Evolutionary conservation across 257 asterid genomes (phyloP), one percentile per base, ranked within the genome.

Genomic region (Echium plantagineum): DNA sequence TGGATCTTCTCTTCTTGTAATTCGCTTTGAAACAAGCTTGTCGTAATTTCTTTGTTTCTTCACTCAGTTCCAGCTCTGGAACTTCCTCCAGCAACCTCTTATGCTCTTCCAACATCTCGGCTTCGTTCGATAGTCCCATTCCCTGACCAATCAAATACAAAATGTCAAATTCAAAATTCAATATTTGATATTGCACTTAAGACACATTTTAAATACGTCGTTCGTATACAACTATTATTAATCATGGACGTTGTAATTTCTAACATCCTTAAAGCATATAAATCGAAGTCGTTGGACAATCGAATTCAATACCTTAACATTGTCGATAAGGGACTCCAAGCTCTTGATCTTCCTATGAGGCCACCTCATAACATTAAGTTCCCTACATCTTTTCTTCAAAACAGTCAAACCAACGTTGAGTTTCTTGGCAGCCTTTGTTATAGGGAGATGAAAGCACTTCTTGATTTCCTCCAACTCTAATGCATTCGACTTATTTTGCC

Each of bases 1-100:
- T 57, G 42, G 91, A 72, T 64, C 84, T 87, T 81, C 96, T 85
- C 82, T 75, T 90, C 72, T 90, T 90, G 81, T 87, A 87, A 60
- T 83, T 90, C 52, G 96, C 97, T 76, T 90, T 87, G 85, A 90
- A 90, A 60, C 96, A 90, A 20, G 96, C 87, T 74, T 90, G 96
- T 38, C 97, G 72, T 61, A 90, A 60, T 60, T 71, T 90, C 86
- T 87, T 90, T 0, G 95, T 85, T 61, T 83, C 83, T 49, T 85
- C 95, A 52, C 80, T 87, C 58, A 90, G 55, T 65, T 85, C 96
- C 91, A 87, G 69, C 74, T 87, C 89, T 6, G 96, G 97, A 7
- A 80, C 51, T 16, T 19, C 67, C 58, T 80, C 83, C 54, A 87
- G 60, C 95, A 81, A 75, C 53, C 78, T 87, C 48, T 76, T 79